Conservation (phyloP, 192 early-diverging fungal genomes). For the Martensiomyces pterosporus region DNA sequence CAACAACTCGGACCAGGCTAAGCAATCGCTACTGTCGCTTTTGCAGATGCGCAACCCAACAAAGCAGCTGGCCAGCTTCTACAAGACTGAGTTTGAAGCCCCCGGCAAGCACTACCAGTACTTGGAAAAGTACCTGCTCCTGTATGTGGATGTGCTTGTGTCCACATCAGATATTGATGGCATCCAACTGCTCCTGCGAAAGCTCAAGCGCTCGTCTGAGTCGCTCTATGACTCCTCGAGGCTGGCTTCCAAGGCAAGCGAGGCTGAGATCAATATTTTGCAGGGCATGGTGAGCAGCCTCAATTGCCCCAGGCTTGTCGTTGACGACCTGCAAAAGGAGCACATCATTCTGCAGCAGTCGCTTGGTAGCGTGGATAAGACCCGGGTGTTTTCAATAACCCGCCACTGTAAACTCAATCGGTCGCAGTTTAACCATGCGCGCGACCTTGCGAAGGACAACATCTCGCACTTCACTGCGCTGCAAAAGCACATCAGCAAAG, state of each 20-base stretch:
- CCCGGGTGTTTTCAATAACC: slow-evolving; percentile 20
- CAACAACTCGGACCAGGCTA: slow-evolving; percentile 23
- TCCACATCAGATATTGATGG: slow-evolving; percentile 34
- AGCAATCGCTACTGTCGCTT: slow-evolving; percentile 29
- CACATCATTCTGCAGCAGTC: slow-evolving; percentile 27
- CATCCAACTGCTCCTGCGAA: slow-evolving; percentile 28
- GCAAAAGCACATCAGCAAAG: slow-evolving; percentile 4
- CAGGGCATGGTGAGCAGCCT: slow-evolving; percentile 25
- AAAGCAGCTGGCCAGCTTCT: slow-evolving; percentile 46
- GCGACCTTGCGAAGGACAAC: slow-evolving; percentile 38
- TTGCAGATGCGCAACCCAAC: slow-evolving; percentile 37
- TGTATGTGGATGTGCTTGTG: slow-evolving; percentile 33
- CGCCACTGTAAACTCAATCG: slow-evolving; percentile 41
- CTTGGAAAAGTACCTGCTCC: slow-evolving; percentile 39
- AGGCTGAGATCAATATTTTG: slow-evolving; percentile 17
- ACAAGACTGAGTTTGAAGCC: slow-evolving; percentile 47
- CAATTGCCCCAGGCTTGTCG: slow-evolving; percentile 36
- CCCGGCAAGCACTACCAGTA: slow-evolving; percentile 50
- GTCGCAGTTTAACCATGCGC: slow-evolving; percentile 28
- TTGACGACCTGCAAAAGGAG: slow-evolving; percentile 20
- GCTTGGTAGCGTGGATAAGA: background rate
- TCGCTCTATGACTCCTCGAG: slow-evolving; percentile 14
- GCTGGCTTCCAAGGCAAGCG: slow-evolving; percentile 1
- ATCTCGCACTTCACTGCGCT: slow-evolving; percentile 22
- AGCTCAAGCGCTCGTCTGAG: slow-evolving; percentile 35